Percentiles rank a stretch among this genome's conserved stretches.
Evolutionary conservation across 2,329 filamentous ascomycete species (phyloP).

Genomic region (Trichophyton verrucosum): DNA sequence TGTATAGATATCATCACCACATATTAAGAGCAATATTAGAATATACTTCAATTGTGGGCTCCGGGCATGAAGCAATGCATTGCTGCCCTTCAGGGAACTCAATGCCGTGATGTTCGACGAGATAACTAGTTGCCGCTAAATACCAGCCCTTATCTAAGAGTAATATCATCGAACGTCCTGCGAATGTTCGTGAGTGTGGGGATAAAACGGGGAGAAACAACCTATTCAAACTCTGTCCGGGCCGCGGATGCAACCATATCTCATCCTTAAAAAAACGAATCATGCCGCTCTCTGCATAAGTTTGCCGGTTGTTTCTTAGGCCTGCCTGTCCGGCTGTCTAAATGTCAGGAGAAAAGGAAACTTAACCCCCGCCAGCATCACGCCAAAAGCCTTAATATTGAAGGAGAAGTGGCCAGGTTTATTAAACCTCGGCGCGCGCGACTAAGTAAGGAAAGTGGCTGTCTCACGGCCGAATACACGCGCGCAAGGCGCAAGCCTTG

Average conservation of each 20-base stretch:
- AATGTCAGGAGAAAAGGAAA: neutral
- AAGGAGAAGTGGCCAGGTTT: neutral
- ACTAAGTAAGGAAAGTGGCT: neutral
- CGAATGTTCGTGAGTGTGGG: neutral
- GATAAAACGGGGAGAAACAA: neutral
- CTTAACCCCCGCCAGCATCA: neutral
- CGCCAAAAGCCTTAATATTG: neutral
- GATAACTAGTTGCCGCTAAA: neutral
- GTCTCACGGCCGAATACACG: neutral
- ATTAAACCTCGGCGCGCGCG: neutral
- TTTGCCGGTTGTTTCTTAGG: neutral
- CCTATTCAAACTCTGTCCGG: neutral
- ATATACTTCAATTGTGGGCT: neutral
- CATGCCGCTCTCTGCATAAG: neutral
- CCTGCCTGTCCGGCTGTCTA: neutral
- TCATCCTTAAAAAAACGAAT: neutral
- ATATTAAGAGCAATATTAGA: neutral
- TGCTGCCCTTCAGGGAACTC: neutral
- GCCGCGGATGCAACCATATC: neutral
- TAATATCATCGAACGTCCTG: neutral
- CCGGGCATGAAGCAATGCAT: neutral
- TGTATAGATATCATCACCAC: neutral
- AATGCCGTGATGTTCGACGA: neutral
- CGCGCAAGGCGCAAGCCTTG: conserved; percentile 1
- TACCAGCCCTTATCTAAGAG: neutral